Evolutionary conservation across 75 land plant species (phyloP), one percentile per base, ranked within the genome.

Genomic region (Cryptomeria japonica): DNA sequence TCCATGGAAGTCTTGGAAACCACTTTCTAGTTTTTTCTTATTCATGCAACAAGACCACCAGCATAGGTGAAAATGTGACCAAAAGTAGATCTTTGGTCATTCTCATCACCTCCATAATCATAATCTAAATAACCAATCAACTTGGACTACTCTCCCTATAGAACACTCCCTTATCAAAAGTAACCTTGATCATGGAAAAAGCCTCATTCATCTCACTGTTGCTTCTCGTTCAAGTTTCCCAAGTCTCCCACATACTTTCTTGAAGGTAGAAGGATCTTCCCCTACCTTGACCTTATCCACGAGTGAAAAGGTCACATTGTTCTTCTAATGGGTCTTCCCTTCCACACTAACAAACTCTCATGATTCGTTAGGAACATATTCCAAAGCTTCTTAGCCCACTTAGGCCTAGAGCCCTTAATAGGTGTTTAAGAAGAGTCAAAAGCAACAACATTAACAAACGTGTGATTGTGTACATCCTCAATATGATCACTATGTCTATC

Each of bases 211-310:
- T 44, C 46, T 44, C 46, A 44, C 5, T 44, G 46, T 44, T 86
- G 64, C 83, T 91, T 14, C 86, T 84, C 87, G 84, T 88, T 51
- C 90, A 88, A 44, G 73, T 7, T 34, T 5, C 42, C 85, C 2
- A 15, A 16, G 56, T 55, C 14, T 55, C 19, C 58, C 1, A 16
- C 18, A 22, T 14, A 18, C 58, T 56, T 56, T 19, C 18, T 56
- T 56, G 58, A 56, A 56, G 58, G 46, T 56, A 56, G 19, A 56
- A 15, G 58, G 19, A 56, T 56, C 58, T 56, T 56, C 19, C 58
- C 58, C n/a, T 56, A 0, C 18, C 58, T 15, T 56, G 18, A 16
- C 58, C 58, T 56, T 56, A 16, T 16, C 58, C 58, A 56, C 18
- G 19, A 56, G 18, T 56, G 18, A 16, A 56, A 56, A 61, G 4